Base-by-base conservation (phyloP, 1,284 basidiomycete genomes). In the Ganoderma lucidum region DNA sequence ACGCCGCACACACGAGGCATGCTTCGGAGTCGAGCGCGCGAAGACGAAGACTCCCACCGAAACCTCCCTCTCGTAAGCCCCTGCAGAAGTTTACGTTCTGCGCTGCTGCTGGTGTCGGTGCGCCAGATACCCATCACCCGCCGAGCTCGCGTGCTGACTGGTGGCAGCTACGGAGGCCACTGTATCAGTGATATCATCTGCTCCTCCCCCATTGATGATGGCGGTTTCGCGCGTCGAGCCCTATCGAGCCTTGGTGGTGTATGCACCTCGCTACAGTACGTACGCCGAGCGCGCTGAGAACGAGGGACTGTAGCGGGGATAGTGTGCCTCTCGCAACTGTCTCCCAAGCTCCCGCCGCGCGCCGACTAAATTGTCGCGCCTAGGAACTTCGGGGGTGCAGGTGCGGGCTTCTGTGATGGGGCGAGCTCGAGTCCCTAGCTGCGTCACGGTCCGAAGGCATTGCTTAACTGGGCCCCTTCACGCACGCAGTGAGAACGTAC, bases 251-350 rank as follows among this genome's bases (percentile, higher is more conserved):
- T 44, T 6, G 42, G 15, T 53, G 10, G 48, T 53, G 10, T 28
- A 10, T 23, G 44, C n/a, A n/a, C 45, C 48, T 53, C 48, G 48
- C 45, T 8, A n/a, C 19, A 23, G 19, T 8, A n/a, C 19, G 12
- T 14, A 12, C n/a, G 10, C 23, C 14, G 23, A 28, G 23, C 45
- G 45, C 6, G 23, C 42, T 19, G 42, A 17, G 42, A 44, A 44
- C 42, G 42, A 44, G 15, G 42, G 5, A 1, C 42, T 44, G 1
- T 44, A 44, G 23, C 23, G 48, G 48, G 23, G 10, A 53, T 28
- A 28, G 23, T 23, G 48, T 53, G 48, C 48, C 48, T 53, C 48
- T 53, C 48, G 48, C 48, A 53, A 53, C 48, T 53, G 48, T 53
- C 48, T 53, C 48, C 48, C 23, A 53, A 53, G 48, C 48, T 53